These are phyloP conservation scores for Rauvolfia tetraphylla DNA, from an alignment of 257 asterid genomes.

Conservation along the genomic window DNA sequence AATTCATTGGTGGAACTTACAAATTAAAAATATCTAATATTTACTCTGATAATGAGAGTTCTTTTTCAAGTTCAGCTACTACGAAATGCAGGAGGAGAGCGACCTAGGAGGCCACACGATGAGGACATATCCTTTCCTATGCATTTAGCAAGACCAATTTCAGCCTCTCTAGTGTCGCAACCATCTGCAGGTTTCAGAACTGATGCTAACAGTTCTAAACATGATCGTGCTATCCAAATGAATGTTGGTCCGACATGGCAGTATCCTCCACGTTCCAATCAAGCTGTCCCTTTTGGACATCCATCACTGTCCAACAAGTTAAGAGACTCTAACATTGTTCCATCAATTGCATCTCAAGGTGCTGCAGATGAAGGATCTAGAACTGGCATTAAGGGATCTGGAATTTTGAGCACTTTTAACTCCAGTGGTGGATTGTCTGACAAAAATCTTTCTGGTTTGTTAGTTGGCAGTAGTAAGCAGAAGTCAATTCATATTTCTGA, in stretches of 20 bases:
- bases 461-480: constrained; percentile 48
- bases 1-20: not conserved
- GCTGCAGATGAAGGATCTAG: constrained; percentile 99
- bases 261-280: constrained; percentile 67
- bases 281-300: constrained; percentile 57
- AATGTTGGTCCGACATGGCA: constrained; percentile 48
- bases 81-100: constrained; percentile 66
- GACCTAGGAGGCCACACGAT: constrained; percentile 42
- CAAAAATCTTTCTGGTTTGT: constrained; percentile 66
- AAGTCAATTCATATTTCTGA: constrained; percentile 51
- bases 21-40: constrained; percentile 10
- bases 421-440: constrained; percentile 48
- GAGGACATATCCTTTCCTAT: constrained; percentile 53
- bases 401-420: constrained; percentile 57
- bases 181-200: constrained; percentile 49
- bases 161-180: constrained; percentile 49
- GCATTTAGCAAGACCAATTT: constrained; percentile 56
- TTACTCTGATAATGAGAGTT: constrained; percentile 34
- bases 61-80: constrained; percentile 63
- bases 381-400: constrained; percentile 86
- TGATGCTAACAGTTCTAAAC: constrained; percentile 48
- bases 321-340: constrained; percentile 55
- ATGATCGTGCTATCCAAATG: constrained; percentile 45
- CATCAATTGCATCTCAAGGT: constrained; percentile 55
- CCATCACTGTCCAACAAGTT: constrained; percentile 55